phyloP scores from a whole-genome alignment of 164 flowering plant species.

The Sextonia rubra region DNA sequence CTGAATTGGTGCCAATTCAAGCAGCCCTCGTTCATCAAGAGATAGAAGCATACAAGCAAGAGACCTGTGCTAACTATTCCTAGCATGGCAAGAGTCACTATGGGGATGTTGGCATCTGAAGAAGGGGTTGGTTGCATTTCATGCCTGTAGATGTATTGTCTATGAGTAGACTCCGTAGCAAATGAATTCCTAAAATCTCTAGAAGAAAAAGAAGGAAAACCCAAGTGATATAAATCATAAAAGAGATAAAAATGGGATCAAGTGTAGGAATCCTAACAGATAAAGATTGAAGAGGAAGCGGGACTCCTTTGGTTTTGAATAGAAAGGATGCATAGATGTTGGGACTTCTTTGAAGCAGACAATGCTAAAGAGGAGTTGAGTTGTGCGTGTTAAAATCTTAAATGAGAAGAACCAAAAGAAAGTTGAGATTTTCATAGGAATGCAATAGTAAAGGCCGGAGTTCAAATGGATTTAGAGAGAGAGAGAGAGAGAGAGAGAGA shows the following conservation, averaged over 20 bases:
- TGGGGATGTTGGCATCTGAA: constrained; percentile 54
- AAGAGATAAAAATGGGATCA: neutral
- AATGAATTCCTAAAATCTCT: neutral
- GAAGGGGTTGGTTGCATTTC: constrained; percentile 17
- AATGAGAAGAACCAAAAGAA: neutral
- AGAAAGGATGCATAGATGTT: neutral
- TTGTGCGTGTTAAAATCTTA: neutral
- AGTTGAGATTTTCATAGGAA: neutral
- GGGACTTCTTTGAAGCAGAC: neutral
- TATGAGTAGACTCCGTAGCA: neutral
- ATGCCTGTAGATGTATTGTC: neutral
- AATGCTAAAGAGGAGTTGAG: neutral
- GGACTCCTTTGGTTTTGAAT: no score
- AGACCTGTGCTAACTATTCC: constrained; percentile 78
- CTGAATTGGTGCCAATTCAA: constrained; percentile 63
- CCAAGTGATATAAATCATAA: neutral
- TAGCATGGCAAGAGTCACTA: constrained; percentile 67
- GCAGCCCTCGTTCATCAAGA: constrained; percentile 89
- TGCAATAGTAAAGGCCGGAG: no score
- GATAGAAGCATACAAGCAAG: constrained; percentile 74
- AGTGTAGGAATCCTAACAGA: no score
- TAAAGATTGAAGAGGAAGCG: no score
- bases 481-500: no score
- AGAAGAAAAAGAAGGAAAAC: neutral
- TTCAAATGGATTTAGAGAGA: no score